Evolutionary conservation across 371 early-diverging fungal genomes (phyloP).

Genomic region (Mucor piriformis): DNA sequence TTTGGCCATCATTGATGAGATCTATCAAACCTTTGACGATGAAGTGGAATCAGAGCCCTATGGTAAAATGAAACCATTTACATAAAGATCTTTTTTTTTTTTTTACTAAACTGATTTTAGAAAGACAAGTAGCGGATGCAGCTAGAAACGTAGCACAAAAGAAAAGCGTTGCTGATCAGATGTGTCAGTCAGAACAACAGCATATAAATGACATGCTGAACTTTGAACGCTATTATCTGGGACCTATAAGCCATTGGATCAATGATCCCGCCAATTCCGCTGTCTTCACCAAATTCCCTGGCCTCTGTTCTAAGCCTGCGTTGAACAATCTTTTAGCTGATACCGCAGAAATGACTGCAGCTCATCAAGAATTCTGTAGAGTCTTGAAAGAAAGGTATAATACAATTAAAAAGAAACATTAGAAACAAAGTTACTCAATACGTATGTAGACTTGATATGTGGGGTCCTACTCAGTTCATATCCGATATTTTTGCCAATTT

Average conservation of each 20-base stretch:
- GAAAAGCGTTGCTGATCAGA: slow-evolving; percentile 10
- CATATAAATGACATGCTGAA: slow-evolving; percentile 13
- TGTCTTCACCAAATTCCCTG: slow-evolving; percentile 13
- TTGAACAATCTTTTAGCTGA: slow-evolving; percentile 7
- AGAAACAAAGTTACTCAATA: neutral
- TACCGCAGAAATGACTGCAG: slow-evolving; percentile 1
- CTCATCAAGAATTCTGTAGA: slow-evolving; percentile 19
- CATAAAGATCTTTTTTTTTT: neutral
- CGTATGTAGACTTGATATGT: slow-evolving; percentile 27
- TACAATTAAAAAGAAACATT: slow-evolving; percentile 6
- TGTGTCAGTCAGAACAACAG: slow-evolving; percentile 23
- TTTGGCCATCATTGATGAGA: slow-evolving; percentile 39
- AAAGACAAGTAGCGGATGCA: slow-evolving; percentile 30
- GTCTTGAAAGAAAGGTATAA: slow-evolving; percentile 22
- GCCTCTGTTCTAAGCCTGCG: neutral
- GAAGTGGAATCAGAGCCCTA: slow-evolving; percentile 25
- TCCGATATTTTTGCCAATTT: slow-evolving; percentile 32
- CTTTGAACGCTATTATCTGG: slow-evolving; percentile 10
- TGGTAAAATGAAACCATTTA: slow-evolving; percentile 16
- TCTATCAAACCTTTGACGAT: slow-evolving; percentile 25
- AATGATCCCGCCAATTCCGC: slow-evolving; percentile 12
- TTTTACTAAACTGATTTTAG: slow-evolving; percentile 8
- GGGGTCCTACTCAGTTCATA: slow-evolving; percentile 42
- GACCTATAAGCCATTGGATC: slow-evolving; percentile 14
- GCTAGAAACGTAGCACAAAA: slow-evolving; percentile 39